Evolutionary conservation across 192 early-diverging fungal species (phyloP), one percentile per base, ranked within the genome.

Genomic region (Umbelopsis vinacea): DNA sequence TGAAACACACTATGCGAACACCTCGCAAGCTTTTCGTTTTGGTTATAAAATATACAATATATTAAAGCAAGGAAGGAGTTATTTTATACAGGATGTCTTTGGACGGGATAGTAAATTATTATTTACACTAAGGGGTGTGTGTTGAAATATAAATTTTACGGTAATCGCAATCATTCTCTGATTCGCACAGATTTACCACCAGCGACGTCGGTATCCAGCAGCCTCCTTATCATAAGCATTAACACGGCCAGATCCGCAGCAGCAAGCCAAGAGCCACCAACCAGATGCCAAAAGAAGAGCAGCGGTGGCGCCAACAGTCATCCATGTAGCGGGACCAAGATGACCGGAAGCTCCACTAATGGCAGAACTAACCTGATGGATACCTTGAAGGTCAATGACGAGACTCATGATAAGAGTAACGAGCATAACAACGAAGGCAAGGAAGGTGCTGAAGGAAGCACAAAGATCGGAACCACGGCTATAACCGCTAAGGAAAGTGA

Each of bases 371-470:
- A 55, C 71, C 15, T 47, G 45, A 22, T 77, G 72, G n/a, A 77
- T 73, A 54, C 76, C 71, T 23, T 68, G 67, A 35, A 77, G 67
- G 10, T 71, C 72, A 17, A 77, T 69, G 0, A 73, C 71, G 43
- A 77, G 67, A 19, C 67, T 45, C 19, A 77, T 77, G n/a, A 77
- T 68, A 47, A 77, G 72, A 11, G 69, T 54, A 0, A 52, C 71
- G 15, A 77, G 26, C 76, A 77, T 77, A 22, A 77, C 48, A 48
- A 77, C 21, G 53, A 77, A 77, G 29, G 68, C 71, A 45, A 73
- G 14, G 46, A 77, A 77, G 46, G 71, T 73, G 48, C 54, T 50
- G 46, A 77, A 66, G 0, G 76, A 73, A 33, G 76, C 76, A 29
- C 68, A 70, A 9, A 77, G 43, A 47, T 77, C 76, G 12, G 69